These are phyloP conservation scores for Haematococcus lacustris DNA, from an alignment of 139 green algal genomes.

Conservation along the genomic window DNA sequence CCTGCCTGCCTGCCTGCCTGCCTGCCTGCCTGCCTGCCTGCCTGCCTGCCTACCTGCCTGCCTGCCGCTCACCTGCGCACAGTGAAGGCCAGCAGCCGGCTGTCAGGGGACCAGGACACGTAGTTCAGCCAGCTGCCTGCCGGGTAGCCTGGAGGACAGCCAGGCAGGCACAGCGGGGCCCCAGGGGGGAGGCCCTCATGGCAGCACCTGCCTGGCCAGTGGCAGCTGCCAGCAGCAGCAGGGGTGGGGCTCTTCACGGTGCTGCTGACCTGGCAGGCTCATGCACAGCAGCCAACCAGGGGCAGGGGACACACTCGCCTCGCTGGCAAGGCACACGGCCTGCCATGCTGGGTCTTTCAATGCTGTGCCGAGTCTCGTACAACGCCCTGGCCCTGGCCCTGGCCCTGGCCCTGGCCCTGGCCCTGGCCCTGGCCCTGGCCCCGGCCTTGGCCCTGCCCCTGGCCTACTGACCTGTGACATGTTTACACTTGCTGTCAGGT, in stretches of 20 bases:
- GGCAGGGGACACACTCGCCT: background rate
- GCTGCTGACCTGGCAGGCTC: background rate
- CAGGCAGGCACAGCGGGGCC: background rate
- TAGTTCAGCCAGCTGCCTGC: slow-evolving; percentile 49
- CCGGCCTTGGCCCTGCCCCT: background rate
- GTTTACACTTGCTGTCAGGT: slow-evolving; percentile 10
- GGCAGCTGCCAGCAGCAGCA: background rate
- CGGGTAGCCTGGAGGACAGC: background rate
- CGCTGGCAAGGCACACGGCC: background rate
- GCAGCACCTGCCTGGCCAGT: background rate
- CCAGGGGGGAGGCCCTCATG: no score
- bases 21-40: no score
- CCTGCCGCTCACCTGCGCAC: no score
- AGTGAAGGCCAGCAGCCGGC: slow-evolving; percentile 78
- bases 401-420: background rate
- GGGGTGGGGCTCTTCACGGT: background rate
- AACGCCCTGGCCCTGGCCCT: background rate
- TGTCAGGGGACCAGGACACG: slow-evolving; percentile 71
- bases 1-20: no score
- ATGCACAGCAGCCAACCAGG: background rate
- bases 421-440: background rate
- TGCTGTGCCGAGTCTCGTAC: background rate
- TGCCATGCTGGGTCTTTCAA: background rate
- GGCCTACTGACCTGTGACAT: slow-evolving; percentile 12
- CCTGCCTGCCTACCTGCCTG: no score